These are phyloP conservation scores for Metarhizium sp. DNA, from an alignment of 2,329 filamentous ascomycete species.

Conservation along the genomic window DNA sequence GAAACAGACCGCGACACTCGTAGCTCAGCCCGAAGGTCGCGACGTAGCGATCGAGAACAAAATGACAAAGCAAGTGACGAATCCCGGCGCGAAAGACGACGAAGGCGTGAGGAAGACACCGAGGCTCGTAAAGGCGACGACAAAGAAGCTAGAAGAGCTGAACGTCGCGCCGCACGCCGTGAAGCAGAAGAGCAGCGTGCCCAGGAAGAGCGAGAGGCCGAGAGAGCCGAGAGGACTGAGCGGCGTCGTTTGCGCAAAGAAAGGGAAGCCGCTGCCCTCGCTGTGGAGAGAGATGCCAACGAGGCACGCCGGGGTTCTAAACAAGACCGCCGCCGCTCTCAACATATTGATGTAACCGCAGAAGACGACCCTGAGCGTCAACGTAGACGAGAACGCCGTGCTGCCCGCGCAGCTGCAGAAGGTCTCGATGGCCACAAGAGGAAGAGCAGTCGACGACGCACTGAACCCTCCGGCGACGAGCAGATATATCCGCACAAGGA, in stretches of 20 bases:
- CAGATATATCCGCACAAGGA: conserved; percentile 33
- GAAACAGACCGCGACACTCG: conserved; percentile 53
- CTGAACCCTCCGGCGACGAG: conserved; percentile 33
- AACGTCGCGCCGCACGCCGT: conserved; percentile 39
- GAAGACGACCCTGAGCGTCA: conserved; percentile 45
- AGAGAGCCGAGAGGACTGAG: conserved; percentile 40
- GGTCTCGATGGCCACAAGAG: conserved; percentile 24
- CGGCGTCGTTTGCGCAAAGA: conserved; percentile 40
- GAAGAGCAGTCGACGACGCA: conserved; percentile 30
- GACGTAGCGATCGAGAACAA: conserved; percentile 41
- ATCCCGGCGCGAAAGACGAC: conserved; percentile 43
- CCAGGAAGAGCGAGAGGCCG: conserved; percentile 38
- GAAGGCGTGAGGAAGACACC: conserved; percentile 46
- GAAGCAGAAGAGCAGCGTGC: conserved; percentile 40
- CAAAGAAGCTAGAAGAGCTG: conserved; percentile 48
- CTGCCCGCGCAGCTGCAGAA: conserved; percentile 31
- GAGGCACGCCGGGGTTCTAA: conserved; percentile 36
- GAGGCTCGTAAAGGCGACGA: conserved; percentile 45
- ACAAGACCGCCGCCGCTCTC: conserved; percentile 40
- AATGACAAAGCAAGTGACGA: conserved; percentile 36
- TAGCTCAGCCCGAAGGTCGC: conserved; percentile 51
- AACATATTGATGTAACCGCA: conserved; percentile 28
- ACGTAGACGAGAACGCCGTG: conserved; percentile 40
- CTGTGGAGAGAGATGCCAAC: conserved; percentile 32
- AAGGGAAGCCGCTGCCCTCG: conserved; percentile 32